Evolutionary conservation across 1,139 yeast species (phyloP).

Genomic region (Nakaseomyces delphensis): DNA sequence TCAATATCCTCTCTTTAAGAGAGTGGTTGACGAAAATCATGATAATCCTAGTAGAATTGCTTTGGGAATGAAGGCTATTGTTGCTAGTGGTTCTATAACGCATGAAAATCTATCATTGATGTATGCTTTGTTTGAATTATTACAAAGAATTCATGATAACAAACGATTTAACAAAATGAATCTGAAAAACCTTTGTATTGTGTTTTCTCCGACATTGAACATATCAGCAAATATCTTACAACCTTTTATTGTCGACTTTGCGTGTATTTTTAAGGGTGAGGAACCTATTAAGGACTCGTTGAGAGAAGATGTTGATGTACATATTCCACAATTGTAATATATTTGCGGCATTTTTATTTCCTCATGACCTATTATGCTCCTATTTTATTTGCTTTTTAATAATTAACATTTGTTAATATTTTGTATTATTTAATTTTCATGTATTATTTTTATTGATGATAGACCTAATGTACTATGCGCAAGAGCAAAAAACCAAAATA

Average conservation of each 20-base stretch:
- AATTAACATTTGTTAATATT: slow-evolving; percentile 2
- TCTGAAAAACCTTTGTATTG: slow-evolving; percentile 66
- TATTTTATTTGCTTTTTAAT: background rate
- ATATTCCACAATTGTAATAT: slow-evolving; percentile 31
- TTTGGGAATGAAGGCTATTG: slow-evolving; percentile 29
- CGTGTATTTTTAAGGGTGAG: slow-evolving; percentile 51
- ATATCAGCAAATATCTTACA: slow-evolving; percentile 58
- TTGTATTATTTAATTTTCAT: slow-evolving; percentile 2
- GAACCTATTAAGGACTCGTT: slow-evolving; percentile 32
- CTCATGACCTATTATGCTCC: background rate
- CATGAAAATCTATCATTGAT: slow-evolving; percentile 51
- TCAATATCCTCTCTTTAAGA: slow-evolving; percentile 36
- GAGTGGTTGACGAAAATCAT: slow-evolving; percentile 30
- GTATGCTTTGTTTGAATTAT: slow-evolving; percentile 55
- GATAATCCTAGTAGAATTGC: slow-evolving; percentile 31
- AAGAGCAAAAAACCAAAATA: background rate
- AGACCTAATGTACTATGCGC: background rate
- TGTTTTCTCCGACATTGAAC: slow-evolving; percentile 76
- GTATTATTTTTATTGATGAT: slow-evolving; percentile 3
- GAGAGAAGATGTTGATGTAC: slow-evolving; percentile 32
- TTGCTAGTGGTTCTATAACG: slow-evolving; percentile 35
- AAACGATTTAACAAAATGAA: slow-evolving; percentile 75
- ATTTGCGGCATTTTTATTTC: background rate
- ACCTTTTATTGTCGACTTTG: slow-evolving; percentile 56
- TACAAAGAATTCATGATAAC: slow-evolving; percentile 57